Conservation (phyloP, 2,329 filamentous ascomycete genomes). For the Zymoseptoria tritici region DNA sequence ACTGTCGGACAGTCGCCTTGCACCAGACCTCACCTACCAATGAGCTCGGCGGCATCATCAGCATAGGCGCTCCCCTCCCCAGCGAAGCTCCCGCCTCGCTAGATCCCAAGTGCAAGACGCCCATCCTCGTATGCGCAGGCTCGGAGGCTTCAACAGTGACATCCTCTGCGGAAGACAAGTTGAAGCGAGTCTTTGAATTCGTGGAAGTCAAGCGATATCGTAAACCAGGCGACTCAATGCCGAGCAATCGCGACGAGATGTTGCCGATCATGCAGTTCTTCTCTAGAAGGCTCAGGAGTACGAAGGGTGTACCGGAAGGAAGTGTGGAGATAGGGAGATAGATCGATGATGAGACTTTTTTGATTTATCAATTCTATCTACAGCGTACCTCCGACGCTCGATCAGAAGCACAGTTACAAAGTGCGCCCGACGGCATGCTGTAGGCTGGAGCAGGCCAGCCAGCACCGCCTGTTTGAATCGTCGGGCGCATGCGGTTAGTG, state of each 20-base stretch:
- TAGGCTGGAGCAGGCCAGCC: not conserved
- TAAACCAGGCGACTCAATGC: constrained; percentile 71
- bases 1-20: not conserved
- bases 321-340: constrained; percentile 39
- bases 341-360: not conserved
- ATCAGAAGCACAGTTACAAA: not conserved
- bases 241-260: constrained; percentile 75
- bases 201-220: constrained; percentile 64
- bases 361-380: not conserved
- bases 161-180: constrained; percentile 53
- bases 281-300: constrained; percentile 55
- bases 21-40: constrained; percentile 2
- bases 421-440: not conserved
- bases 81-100: constrained; percentile 35
- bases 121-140: constrained; percentile 55
- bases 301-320: constrained; percentile 46
- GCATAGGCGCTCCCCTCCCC: constrained; percentile 56
- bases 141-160: constrained; percentile 47
- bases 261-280: constrained; percentile 82
- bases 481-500: not conserved
- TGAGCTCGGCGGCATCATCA: constrained; percentile 53
- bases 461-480: not conserved
- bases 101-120: constrained; percentile 52
- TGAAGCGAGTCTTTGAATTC: constrained; percentile 48
- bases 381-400: not conserved